These are phyloP conservation scores for Alternaria hordeiaustralica DNA, from an alignment of 2,329 filamentous ascomycete species.

Conservation along the genomic window DNA sequence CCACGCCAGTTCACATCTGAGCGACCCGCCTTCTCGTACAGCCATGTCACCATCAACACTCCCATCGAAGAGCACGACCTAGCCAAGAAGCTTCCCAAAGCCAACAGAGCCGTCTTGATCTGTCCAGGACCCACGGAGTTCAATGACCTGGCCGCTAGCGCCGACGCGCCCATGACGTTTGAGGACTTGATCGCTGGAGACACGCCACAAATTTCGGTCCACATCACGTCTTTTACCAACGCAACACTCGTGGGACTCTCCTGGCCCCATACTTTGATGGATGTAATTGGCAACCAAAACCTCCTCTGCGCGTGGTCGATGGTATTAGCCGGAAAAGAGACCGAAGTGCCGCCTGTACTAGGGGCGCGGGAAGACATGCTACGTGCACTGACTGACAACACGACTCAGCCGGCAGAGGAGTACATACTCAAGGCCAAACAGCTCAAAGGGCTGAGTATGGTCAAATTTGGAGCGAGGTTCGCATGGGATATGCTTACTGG, in stretches of 20 bases:
- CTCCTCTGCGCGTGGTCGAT: constrained; percentile 57
- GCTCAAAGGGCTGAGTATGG: constrained; percentile 19
- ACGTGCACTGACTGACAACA: constrained; percentile 1
- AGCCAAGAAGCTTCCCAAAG: constrained; percentile 47
- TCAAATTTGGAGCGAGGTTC: constrained; percentile 16
- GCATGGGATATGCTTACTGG: constrained; percentile 13
- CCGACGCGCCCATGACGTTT: constrained; percentile 16
- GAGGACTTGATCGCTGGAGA: constrained; percentile 39
- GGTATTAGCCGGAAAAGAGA: constrained; percentile 53
- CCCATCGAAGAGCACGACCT: constrained; percentile 53
- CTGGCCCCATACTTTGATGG: constrained; percentile 58
- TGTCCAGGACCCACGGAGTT: constrained; percentile 9
- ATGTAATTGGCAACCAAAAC: constrained; percentile 53
- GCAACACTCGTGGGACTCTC: constrained; percentile 57
- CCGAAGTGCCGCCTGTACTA: constrained; percentile 45
- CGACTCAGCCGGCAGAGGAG: constrained; percentile 12
- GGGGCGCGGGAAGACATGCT: constrained; percentile 47
- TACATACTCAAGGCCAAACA: constrained; percentile 20
- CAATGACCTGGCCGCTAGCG: constrained; percentile 8
- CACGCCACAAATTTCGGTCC: constrained; percentile 56
- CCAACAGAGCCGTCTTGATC: constrained; percentile 1
- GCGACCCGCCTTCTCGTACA: constrained; percentile 52
- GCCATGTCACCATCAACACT: constrained; percentile 44
- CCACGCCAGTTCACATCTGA: constrained; percentile 43
- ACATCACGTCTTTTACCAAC: constrained; percentile 58